phyloP scores from a whole-genome alignment of 2,329 filamentous ascomycete species.

The Apiospora koreana region DNA sequence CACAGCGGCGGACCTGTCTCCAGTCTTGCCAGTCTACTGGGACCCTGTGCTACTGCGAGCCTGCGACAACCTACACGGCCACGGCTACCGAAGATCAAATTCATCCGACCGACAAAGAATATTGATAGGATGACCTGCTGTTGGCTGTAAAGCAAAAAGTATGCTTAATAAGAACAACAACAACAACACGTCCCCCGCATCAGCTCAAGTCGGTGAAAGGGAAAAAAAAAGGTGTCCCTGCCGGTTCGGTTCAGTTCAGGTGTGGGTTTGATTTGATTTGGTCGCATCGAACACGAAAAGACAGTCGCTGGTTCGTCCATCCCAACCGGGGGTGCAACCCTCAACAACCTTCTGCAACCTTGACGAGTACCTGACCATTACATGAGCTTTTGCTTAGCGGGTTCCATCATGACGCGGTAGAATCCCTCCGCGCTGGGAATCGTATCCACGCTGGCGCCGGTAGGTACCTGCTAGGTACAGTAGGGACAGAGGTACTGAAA shows the following conservation, averaged over 20 bases:
- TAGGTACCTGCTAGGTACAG: background rate
- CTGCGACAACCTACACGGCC: background rate
- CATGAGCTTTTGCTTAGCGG: background rate
- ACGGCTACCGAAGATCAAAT: no score
- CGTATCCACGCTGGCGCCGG: background rate
- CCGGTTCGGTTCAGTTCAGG: background rate
- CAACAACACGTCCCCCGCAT: background rate
- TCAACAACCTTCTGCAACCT: background rate
- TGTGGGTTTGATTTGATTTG: background rate
- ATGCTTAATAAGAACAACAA: background rate
- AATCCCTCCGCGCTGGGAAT: background rate
- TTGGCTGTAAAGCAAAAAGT: background rate
- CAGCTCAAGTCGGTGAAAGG: background rate
- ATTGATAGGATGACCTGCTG: background rate
- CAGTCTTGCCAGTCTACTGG: constrained; percentile 6
- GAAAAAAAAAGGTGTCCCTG: background rate
- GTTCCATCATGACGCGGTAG: constrained; percentile 2
- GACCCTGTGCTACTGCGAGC: background rate
- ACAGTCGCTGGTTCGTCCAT: background rate
- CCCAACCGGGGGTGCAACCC: background rate
- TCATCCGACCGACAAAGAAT: no score
- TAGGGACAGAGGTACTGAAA: no score
- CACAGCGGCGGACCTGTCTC: background rate
- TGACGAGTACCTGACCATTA: constrained; percentile 3
- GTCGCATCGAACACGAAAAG: background rate